Evolutionary conservation across 176 grass and related monocot genomes (phyloP).

Genomic region (Guadua angustifolia): DNA sequence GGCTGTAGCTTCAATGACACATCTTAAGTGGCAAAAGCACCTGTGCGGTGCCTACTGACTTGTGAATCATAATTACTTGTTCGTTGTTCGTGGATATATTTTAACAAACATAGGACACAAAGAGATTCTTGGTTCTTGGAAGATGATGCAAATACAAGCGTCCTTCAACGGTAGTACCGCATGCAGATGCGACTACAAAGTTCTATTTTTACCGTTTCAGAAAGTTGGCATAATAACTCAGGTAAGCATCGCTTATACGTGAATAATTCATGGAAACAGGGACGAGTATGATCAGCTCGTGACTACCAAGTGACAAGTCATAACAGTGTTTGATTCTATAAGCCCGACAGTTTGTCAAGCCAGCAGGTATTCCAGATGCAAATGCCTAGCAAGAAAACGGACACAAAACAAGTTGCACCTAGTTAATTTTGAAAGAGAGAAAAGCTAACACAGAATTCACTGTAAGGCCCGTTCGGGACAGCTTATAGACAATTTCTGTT

Average conservation of each 20-base stretch:
- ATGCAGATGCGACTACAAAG: background rate
- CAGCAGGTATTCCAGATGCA: background rate
- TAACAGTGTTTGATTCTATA: slow-evolving; percentile 3
- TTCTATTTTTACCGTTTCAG: background rate
- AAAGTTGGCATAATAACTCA: background rate
- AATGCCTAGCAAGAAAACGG: background rate
- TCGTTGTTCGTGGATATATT: background rate
- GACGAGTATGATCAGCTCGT: background rate
- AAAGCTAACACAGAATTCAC: background rate
- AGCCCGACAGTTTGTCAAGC: background rate
- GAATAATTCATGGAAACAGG: background rate
- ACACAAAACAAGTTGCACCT: slow-evolving; percentile 19
- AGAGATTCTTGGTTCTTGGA: background rate
- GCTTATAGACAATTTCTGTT: no score
- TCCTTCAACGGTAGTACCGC: background rate
- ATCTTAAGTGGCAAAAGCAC: background rate
- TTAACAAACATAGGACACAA: background rate
- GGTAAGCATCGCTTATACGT: background rate
- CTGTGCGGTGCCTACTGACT: background rate
- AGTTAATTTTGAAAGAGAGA: background rate
- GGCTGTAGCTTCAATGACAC: background rate
- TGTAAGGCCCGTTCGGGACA: background rate
- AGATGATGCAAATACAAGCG: background rate
- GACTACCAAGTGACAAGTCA: background rate
- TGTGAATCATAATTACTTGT: background rate